Evolutionary conservation across 2,329 filamentous ascomycete species (phyloP).

Genomic region (Aspergillus hiratsukae): DNA sequence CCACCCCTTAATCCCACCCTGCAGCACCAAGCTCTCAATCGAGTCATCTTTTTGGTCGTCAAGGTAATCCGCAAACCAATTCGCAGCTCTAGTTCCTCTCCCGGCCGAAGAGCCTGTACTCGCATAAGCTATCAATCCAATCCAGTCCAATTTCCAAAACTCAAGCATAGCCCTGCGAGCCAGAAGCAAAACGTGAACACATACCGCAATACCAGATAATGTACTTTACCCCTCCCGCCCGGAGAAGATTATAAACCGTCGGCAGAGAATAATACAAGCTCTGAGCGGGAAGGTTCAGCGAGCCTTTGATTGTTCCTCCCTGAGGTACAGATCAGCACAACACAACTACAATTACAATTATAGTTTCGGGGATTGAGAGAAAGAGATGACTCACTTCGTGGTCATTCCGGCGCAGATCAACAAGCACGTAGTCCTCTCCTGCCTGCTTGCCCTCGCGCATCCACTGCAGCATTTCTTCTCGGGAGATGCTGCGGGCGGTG

Average conservation of each 20-base stretch:
- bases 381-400: constrained; percentile 34
- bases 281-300: constrained; percentile 46
- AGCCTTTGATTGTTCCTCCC: constrained; percentile 58
- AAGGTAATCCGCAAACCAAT: constrained; percentile 54
- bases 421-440: constrained; percentile 37
- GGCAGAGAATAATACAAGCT: constrained; percentile 36
- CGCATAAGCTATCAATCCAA: not conserved
- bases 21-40: constrained; percentile 48
- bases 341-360: too few species aligned
- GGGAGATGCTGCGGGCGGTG: constrained; percentile 24
- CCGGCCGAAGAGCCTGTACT: constrained; percentile 50
- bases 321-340: constrained; percentile 2
- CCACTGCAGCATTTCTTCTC: constrained; percentile 35
- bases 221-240: constrained; percentile 25
- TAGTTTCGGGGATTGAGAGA: too few species aligned
- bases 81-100: constrained; percentile 51
- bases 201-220: constrained; percentile 42
- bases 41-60: constrained; percentile 34
- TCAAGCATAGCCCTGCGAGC: not conserved
- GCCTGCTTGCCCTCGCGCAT: constrained; percentile 25
- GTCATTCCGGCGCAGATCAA: constrained; percentile 47
- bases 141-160: not conserved
- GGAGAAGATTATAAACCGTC: constrained; percentile 31
- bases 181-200: constrained; percentile 10
- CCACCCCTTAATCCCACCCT: constrained; percentile 55